Evolutionary conservation across 2,329 filamentous ascomycete species (phyloP).

Genomic region (Gremmenia infestans): DNA sequence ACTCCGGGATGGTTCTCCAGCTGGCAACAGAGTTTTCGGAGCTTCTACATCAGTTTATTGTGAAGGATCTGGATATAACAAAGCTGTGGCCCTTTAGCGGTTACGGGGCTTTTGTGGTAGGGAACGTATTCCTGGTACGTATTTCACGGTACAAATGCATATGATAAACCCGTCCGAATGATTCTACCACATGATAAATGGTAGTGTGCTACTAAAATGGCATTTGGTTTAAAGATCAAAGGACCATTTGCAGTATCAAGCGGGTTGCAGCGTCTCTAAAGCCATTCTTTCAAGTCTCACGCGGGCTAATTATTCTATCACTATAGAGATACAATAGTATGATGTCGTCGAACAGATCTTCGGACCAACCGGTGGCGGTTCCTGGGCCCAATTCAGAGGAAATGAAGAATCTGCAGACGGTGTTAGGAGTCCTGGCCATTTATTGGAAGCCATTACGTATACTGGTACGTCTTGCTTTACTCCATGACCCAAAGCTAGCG

Average conservation of each 20-base stretch:
- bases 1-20: neutral
- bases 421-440: neutral
- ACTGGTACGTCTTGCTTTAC: neutral
- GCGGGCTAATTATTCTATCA: neutral
- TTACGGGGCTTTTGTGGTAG: neutral
- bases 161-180: neutral
- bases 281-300: neutral
- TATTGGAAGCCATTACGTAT: neutral
- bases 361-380: neutral
- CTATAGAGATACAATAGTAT: neutral
- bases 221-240: neutral
- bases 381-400: neutral
- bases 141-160: neutral
- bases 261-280: neutral
- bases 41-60: neutral
- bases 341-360: neutral
- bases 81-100: neutral
- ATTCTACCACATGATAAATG: neutral
- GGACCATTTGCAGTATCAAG: neutral
- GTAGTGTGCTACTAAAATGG: neutral
- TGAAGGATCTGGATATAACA: neutral
- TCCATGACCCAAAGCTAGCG: neutral
- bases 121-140: neutral
- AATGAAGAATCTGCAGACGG: neutral
- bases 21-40: neutral